A percentile compares a stretch with the other conserved stretches of the same genome.
These are phyloP conservation scores for Entomophthora muscae DNA, from an alignment of 371 early-diverging fungal species.

Conservation along the genomic window DNA sequence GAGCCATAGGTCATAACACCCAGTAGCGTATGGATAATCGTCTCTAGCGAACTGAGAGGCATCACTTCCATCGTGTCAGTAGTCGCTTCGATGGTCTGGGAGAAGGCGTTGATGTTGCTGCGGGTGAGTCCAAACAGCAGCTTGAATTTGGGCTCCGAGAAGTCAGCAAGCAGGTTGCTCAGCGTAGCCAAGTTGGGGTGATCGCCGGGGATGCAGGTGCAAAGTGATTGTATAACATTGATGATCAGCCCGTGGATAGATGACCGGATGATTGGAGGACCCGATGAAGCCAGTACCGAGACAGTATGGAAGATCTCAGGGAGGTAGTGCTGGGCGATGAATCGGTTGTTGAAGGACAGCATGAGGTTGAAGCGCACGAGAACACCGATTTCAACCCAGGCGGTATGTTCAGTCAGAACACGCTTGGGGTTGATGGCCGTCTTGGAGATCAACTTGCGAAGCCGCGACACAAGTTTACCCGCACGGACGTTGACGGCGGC, in stretches of 20 bases:
- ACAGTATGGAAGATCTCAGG: conserved; percentile 78
- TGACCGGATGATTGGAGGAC: conserved; percentile 62
- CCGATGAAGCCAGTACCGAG: conserved; percentile 63
- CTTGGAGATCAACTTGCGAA: conserved; percentile 54
- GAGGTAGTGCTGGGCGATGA: conserved; percentile 54
- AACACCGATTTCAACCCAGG: conserved; percentile 78
- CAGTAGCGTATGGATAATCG: conserved; percentile 56
- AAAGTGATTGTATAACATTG: conserved; percentile 75
- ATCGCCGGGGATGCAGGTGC: conserved; percentile 49
- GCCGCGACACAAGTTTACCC: conserved; percentile 56
- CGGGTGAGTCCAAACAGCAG: conserved; percentile 63
- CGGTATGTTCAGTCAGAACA: conserved; percentile 54
- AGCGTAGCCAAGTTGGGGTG: conserved; percentile 40
- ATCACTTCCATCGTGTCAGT: conserved; percentile 48
- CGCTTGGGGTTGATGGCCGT: conserved; percentile 57
- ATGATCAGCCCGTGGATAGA: conserved; percentile 83
- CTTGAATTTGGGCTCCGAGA: conserved; percentile 59
- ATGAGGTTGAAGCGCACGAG: conserved; percentile 71
- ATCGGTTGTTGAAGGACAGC: conserved; percentile 73
- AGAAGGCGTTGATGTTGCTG: conserved; percentile 48
- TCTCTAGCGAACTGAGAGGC: conserved; percentile 53
- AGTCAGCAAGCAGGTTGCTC: conserved; percentile 33
- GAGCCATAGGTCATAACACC: conserved; percentile 64
- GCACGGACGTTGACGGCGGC: conserved; percentile 57
- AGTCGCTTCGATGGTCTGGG: conserved; percentile 36